These are phyloP conservation scores for Globisporangium sylvaticum DNA, from an alignment of 352 stramenopile genomes.

Conservation along the genomic window DNA sequence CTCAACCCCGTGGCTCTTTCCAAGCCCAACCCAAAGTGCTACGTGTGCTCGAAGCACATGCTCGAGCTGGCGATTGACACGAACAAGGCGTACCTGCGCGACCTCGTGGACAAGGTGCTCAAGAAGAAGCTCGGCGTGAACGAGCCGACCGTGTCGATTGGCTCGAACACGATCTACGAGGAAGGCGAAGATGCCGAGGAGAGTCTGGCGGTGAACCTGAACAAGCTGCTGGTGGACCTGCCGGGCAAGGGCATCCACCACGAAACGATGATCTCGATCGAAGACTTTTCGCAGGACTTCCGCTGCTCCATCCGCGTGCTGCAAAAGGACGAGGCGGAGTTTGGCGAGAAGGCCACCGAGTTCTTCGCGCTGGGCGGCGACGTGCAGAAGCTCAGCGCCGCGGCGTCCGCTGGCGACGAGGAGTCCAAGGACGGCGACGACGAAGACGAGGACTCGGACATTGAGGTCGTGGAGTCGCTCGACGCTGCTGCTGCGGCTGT, in stretches of 20 bases:
- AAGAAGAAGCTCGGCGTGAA: constrained; percentile 90
- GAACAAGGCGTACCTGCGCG: constrained; percentile 69
- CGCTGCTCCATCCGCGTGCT: constrained; percentile 79
- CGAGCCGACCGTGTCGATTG: constrained; percentile 85
- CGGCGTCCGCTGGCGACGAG: constrained; percentile 8
- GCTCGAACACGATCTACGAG: constrained; percentile 91
- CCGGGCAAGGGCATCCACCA: constrained; percentile 91
- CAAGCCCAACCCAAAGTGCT: constrained; percentile 93
- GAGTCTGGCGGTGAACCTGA: constrained; percentile 80
- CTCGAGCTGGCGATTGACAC: constrained; percentile 91
- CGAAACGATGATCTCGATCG: constrained; percentile 89
- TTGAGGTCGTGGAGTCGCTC: constrained; percentile 27
- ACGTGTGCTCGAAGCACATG: constrained; percentile 93
- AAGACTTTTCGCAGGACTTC: constrained; percentile 96
- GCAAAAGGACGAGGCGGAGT: constrained; percentile 56
- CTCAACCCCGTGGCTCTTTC: constrained; percentile 89
- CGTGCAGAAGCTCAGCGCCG: constrained; percentile 47
- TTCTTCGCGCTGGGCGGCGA: constrained; percentile 77
- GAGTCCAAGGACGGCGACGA: constrained; percentile 33
- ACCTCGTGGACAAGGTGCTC: constrained; percentile 78
- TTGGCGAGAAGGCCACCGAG: constrained; percentile 66
- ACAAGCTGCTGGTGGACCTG: constrained; percentile 85
- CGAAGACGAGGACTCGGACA: constrained; percentile 24
- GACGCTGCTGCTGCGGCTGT: neutral
- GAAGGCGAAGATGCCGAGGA: constrained; percentile 91